Conservation (phyloP, 2,329 filamentous ascomycete species). For the Diaporthe sp. region DNA sequence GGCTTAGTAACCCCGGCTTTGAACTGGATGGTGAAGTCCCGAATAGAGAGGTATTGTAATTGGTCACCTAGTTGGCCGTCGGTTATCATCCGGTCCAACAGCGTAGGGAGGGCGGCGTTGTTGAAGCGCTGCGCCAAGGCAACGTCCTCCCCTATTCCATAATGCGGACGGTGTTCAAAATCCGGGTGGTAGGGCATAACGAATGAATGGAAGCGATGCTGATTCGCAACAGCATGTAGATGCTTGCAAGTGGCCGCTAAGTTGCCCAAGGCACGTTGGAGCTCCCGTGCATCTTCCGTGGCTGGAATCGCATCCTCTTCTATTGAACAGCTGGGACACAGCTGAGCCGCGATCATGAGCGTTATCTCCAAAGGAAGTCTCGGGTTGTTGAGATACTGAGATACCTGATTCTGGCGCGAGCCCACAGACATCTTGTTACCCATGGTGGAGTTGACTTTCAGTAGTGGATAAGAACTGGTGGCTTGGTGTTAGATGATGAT, state of each 20-base stretch:
- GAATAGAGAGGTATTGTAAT: background rate
- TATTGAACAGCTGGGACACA: background rate
- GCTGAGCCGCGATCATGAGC: background rate
- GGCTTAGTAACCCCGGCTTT: background rate
- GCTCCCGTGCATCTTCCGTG: background rate
- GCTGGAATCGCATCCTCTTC: background rate
- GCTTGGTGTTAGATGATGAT: background rate
- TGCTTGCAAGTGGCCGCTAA: background rate
- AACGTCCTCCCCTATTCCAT: background rate
- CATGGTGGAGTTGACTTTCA: background rate
- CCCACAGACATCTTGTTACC: background rate
- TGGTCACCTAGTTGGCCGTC: background rate
- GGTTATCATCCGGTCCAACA: background rate
- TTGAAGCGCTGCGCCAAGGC: background rate
- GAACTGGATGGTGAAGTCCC: background rate
- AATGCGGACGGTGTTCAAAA: background rate
- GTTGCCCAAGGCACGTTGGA: background rate
- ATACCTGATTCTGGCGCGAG: background rate
- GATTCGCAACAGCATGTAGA: background rate
- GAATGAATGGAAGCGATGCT: background rate
- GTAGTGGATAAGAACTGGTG: background rate
- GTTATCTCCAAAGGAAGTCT: background rate
- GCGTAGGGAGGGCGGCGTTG: background rate
- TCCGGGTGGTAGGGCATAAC: background rate
- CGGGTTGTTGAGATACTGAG: background rate